Percentiles rank a stretch among this genome's conserved stretches.
Evolutionary conservation across 1,284 basidiomycete species (phyloP).

Genomic region (Tetrapyrgos nigripes): DNA sequence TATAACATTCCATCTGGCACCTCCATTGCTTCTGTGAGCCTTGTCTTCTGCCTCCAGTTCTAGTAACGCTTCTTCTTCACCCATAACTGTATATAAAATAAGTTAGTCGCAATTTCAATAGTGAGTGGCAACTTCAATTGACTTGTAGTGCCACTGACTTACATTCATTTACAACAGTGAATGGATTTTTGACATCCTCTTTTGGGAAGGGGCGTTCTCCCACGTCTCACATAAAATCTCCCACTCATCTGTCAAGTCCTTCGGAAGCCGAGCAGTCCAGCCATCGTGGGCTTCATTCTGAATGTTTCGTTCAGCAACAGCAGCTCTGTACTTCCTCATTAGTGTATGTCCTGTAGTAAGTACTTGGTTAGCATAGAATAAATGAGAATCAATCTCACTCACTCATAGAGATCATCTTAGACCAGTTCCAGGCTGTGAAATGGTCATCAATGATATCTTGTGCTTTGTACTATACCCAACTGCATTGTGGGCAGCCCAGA

Average conservation of each 20-base stretch:
- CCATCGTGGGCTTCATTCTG: neutral
- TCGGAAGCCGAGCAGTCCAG: neutral
- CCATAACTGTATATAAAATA: neutral
- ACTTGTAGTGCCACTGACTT: neutral
- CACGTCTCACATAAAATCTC: neutral
- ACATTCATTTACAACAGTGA: neutral
- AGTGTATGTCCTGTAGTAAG: neutral
- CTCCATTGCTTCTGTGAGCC: neutral
- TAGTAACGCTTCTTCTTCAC: neutral
- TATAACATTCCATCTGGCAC: neutral
- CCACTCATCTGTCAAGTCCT: neutral
- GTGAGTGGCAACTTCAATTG: neutral
- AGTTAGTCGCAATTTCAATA: neutral
- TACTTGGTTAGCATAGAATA: neutral
- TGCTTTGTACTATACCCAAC: conserved; percentile 14
- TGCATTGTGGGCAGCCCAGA: conserved; percentile 20
- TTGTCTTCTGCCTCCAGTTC: neutral
- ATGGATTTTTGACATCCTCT: neutral
- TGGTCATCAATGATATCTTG: conserved; percentile 26
- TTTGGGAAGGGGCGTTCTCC: neutral
- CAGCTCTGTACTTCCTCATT: neutral
- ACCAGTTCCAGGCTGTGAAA: conserved; percentile 1
- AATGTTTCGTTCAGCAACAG: neutral
- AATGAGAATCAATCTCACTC: neutral
- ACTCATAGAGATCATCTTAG: conserved; percentile 6